These are phyloP conservation scores for Alternaria sp. DNA, from an alignment of 2,329 filamentous ascomycete species.

Conservation along the genomic window DNA sequence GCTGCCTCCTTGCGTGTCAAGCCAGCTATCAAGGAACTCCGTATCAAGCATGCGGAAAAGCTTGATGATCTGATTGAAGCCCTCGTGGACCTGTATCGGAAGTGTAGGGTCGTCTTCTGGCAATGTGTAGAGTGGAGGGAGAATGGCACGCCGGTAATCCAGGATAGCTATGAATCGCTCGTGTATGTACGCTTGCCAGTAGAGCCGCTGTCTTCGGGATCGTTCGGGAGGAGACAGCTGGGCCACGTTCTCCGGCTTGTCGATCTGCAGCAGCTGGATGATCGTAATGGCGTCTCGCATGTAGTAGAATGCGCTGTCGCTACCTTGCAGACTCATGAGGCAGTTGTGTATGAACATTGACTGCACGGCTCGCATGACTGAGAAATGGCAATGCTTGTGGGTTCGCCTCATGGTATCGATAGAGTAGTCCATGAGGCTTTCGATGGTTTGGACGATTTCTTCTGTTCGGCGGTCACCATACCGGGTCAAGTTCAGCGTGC, in stretches of 20 bases:
- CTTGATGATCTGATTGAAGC: slow-evolving; percentile 55
- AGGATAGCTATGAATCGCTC: slow-evolving; percentile 63
- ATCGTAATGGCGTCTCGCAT: slow-evolving; percentile 59
- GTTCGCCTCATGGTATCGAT: slow-evolving; percentile 49
- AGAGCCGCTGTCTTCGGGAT: slow-evolving; percentile 57
- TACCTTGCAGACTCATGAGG: slow-evolving; percentile 57
- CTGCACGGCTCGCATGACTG: slow-evolving; percentile 58
- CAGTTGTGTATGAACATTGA: slow-evolving; percentile 62
- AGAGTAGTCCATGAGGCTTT: slow-evolving; percentile 44
- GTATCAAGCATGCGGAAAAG: slow-evolving; percentile 55
- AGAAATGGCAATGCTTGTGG: slow-evolving; percentile 49
- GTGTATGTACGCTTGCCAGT: slow-evolving; percentile 64
- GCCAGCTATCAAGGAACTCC: slow-evolving; percentile 55
- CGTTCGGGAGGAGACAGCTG: slow-evolving; percentile 47
- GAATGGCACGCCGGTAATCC: slow-evolving; percentile 54
- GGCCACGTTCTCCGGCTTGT: slow-evolving; percentile 47
- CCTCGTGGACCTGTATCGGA: slow-evolving; percentile 50
- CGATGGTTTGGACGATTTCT: slow-evolving; percentile 41
- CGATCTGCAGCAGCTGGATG: slow-evolving; percentile 48
- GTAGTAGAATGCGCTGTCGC: slow-evolving; percentile 59
- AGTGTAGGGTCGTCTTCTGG: slow-evolving; percentile 52
- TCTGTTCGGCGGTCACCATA: slow-evolving; percentile 41
- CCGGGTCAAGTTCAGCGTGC: slow-evolving; percentile 54
- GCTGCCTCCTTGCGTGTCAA: slow-evolving; percentile 43
- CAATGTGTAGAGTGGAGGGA: slow-evolving; percentile 48